phyloP scores from a whole-genome alignment of 352 stramenopile genomes.

The Phytophthora idaei region DNA sequence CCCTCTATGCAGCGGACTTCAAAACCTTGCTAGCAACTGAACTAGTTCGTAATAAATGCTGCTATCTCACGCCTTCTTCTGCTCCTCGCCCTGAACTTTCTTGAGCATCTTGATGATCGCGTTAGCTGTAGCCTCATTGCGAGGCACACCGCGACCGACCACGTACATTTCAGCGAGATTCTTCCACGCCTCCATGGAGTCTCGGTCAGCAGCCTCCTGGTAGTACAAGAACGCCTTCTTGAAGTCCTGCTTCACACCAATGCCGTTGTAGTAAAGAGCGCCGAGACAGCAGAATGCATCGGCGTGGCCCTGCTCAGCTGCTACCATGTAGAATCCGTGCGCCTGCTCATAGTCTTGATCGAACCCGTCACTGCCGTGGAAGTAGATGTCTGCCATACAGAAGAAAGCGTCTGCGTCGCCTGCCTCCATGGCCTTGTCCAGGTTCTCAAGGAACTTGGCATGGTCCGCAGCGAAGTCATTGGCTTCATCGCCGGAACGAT shows the following conservation, averaged over 20 bases:
- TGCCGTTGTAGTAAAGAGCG: conserved; percentile 79
- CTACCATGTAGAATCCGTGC: conserved; percentile 68
- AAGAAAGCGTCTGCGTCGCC: conserved; percentile 79
- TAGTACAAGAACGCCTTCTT: conserved; percentile 88
- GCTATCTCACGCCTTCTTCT: conserved; percentile 22
- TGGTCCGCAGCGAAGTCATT: conserved; percentile 52
- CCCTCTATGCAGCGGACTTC: neutral
- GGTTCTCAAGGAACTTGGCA: conserved; percentile 63
- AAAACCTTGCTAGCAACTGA: neutral
- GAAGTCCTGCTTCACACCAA: conserved; percentile 72
- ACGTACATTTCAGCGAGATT: conserved; percentile 90
- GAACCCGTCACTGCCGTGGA: conserved; percentile 81
- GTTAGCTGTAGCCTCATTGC: conserved; percentile 78
- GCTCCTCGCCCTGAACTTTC: conserved; percentile 52
- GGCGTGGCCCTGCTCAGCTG: conserved; percentile 67
- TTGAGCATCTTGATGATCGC: conserved; percentile 89
- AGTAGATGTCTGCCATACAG: conserved; percentile 89
- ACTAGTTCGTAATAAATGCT: neutral
- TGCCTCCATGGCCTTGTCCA: conserved; percentile 66
- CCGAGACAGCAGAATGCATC: conserved; percentile 85
- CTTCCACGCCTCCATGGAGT: conserved; percentile 90
- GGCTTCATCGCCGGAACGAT: conserved; percentile 74
- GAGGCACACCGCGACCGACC: conserved; percentile 70
- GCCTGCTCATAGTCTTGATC: conserved; percentile 73
- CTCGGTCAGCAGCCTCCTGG: conserved; percentile 79